A percentile compares a stretch with the other conserved stretches of the same genome.
phyloP scores from a whole-genome alignment of 73 alveolate genomes.

The Symbiodinium pilosum region DNA sequence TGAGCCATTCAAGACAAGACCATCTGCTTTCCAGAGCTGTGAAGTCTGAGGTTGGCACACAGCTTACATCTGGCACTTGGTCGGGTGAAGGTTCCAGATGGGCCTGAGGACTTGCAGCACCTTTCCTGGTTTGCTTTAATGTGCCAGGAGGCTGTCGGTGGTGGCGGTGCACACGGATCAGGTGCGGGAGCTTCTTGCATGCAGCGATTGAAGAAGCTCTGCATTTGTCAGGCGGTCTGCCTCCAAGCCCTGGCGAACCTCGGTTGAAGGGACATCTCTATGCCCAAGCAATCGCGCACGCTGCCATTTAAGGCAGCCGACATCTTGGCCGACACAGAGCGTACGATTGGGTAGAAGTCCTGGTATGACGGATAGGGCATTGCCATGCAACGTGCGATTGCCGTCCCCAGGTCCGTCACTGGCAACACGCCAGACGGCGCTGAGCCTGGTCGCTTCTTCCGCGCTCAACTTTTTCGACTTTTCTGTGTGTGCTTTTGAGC shows the following conservation, averaged over 20 bases:
- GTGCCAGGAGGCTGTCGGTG: slow-evolving; percentile 38
- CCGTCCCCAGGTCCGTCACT: slow-evolving; percentile 55
- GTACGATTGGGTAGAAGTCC: slow-evolving; percentile 37
- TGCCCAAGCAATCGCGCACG: background rate
- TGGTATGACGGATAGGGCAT: background rate
- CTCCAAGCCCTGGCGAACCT: background rate
- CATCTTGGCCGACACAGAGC: slow-evolving; percentile 69
- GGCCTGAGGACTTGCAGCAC: background rate
- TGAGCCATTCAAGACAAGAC: background rate
- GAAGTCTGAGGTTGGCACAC: slow-evolving; percentile 46
- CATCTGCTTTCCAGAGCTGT: background rate
- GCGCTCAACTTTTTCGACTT: background rate
- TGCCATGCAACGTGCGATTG: background rate
- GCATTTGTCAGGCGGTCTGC: background rate
- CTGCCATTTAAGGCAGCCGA: slow-evolving; percentile 27
- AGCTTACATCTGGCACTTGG: slow-evolving; percentile 65
- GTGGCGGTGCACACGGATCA: slow-evolving; percentile 71
- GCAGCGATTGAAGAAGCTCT: background rate
- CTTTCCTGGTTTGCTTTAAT: background rate
- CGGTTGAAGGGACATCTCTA: background rate
- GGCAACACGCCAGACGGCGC: slow-evolving; percentile 78
- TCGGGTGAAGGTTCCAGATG: slow-evolving; percentile 43
- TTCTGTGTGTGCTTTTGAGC: background rate
- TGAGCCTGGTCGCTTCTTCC: background rate
- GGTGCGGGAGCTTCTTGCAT: background rate